These are phyloP conservation scores for Pythium monospermum DNA, from an alignment of 352 stramenopile genomes.

Conservation along the genomic window DNA sequence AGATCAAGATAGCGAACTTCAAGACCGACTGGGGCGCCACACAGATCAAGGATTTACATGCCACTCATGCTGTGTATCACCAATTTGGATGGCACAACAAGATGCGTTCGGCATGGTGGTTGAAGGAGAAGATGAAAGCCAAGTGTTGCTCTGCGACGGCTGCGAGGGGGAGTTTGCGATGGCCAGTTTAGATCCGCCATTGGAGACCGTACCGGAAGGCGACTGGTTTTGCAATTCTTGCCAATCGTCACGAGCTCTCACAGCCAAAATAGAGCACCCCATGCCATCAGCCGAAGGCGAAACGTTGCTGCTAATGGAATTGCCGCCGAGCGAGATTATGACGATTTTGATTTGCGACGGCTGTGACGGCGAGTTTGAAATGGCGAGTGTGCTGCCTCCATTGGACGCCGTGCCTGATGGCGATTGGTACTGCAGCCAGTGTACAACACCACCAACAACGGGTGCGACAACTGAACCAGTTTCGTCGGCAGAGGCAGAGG, in stretches of 20 bases:
- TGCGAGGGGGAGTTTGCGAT: slow-evolving; percentile 66
- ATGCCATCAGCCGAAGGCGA: too few species aligned
- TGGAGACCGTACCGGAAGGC: slow-evolving; percentile 36
- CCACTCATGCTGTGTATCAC: too few species aligned
- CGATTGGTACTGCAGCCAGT: slow-evolving; percentile 39
- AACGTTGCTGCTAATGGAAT: not conserved
- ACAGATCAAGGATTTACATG: too few species aligned
- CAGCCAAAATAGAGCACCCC: too few species aligned
- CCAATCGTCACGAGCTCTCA: too few species aligned
- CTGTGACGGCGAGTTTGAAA: slow-evolving; percentile 61
- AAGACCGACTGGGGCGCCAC: slow-evolving; percentile 6
- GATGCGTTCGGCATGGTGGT: too few species aligned
- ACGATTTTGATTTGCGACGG: slow-evolving; percentile 70
- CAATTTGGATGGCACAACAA: too few species aligned
- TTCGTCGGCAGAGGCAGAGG: not conserved
- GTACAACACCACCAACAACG: not conserved
- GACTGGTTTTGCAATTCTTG: slow-evolving; percentile 44
- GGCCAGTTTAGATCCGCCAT: slow-evolving; percentile 37
- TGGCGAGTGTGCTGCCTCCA: slow-evolving; percentile 37
- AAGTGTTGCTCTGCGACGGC: slow-evolving; percentile 55
- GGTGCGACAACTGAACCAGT: too few species aligned
- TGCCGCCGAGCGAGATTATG: not conserved
- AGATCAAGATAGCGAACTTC: slow-evolving; percentile 8
- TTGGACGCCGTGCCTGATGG: slow-evolving; percentile 35
- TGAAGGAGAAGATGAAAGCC: slow-evolving; percentile 30